Conservation (phyloP, 768 basidiomycete species). For the Leccinum variicolor region DNA sequence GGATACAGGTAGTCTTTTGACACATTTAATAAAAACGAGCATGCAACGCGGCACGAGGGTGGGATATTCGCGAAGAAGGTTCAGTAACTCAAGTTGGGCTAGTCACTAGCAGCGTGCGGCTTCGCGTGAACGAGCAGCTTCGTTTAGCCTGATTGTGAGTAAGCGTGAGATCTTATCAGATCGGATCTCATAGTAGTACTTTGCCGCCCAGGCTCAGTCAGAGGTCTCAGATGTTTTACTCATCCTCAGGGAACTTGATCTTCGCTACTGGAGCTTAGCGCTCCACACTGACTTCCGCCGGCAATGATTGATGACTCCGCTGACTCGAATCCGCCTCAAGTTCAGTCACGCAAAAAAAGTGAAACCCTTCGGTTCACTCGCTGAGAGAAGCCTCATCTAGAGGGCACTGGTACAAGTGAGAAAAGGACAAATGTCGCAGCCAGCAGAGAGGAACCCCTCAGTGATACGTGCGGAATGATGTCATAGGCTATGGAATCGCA, state of each 20-base stretch:
- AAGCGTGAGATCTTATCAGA: not conserved
- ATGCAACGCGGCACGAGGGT: not conserved
- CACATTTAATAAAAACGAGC: not conserved
- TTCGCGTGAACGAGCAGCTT: not conserved
- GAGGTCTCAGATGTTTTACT: not conserved
- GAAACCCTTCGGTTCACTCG: not conserved
- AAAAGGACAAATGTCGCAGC: not conserved
- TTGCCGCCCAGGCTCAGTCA: not conserved
- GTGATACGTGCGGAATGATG: not conserved
- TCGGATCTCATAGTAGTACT: not conserved
- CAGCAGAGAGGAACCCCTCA: not conserved
- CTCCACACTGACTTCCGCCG: not conserved
- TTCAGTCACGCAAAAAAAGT: not conserved
- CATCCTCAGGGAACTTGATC: not conserved
- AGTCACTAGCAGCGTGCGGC: not conserved
- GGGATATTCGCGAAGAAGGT: slow-evolving; percentile 1
- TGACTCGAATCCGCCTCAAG: not conserved
- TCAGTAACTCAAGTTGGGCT: slow-evolving; percentile 4
- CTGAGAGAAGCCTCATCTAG: not conserved
- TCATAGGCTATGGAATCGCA: not conserved
- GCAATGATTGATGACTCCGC: not conserved
- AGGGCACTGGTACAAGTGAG: not conserved
- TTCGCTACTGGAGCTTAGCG: not conserved
- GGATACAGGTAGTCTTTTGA: slow-evolving; percentile 16
- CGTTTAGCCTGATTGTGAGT: not conserved